Conservation (phyloP, 305 asterid species). For the Andrographis paniculata region DNA sequence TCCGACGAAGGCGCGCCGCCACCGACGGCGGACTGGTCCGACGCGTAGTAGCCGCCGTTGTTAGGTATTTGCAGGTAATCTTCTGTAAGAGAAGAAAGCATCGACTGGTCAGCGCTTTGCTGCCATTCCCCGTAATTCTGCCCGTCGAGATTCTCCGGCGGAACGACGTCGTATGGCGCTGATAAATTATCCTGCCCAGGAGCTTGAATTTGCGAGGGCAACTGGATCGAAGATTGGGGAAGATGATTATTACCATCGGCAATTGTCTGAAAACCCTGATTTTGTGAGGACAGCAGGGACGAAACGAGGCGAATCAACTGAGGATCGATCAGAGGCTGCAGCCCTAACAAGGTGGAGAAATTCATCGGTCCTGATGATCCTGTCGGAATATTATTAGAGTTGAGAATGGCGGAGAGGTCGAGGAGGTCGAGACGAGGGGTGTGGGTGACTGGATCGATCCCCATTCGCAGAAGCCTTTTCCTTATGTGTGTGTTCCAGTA, state of each 20-base stretch:
- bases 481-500: constrained; percentile 61
- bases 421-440: constrained; percentile 52
- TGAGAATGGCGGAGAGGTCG: constrained; percentile 41
- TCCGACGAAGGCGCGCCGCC: no score
- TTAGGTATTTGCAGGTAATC: constrained; percentile 25
- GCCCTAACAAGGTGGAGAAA: constrained; percentile 34
- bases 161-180: no score
- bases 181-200: not conserved
- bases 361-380: constrained; percentile 25
- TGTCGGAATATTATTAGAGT: constrained; percentile 25
- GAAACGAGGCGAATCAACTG: constrained; percentile 32
- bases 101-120: not conserved
- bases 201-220: constrained; percentile 2
- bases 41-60: constrained; percentile 17
- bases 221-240: no score
- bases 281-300: constrained; percentile 30
- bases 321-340: constrained; percentile 29
- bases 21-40: no score
- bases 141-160: no score
- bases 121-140: no score
- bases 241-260: not conserved
- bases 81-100: constrained; percentile 9
- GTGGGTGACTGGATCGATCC: constrained; percentile 62
- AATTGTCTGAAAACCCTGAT: constrained; percentile 14
- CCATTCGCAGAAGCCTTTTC: constrained; percentile 58